Evolutionary conservation across 2,329 filamentous ascomycete species (phyloP).

Genomic region (Penicillium brevicompactum): DNA sequence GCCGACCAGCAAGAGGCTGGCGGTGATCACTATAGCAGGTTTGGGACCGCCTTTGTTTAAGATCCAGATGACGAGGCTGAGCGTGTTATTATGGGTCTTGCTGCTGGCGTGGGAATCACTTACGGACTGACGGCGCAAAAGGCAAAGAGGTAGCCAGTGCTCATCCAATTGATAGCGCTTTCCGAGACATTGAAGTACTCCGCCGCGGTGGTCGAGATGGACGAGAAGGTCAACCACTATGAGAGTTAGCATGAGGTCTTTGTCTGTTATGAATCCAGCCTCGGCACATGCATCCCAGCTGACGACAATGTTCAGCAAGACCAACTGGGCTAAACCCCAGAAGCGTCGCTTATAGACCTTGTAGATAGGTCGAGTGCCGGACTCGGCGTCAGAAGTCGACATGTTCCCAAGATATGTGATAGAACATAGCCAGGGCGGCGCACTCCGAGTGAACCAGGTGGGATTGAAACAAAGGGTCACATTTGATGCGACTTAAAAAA

Average conservation of each 20-base stretch:
- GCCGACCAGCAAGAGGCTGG: slow-evolving; percentile 73
- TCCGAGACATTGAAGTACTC: slow-evolving; percentile 75
- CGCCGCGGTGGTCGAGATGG: slow-evolving; percentile 74
- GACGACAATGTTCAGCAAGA: slow-evolving; percentile 86
- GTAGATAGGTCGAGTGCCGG: slow-evolving; percentile 38
- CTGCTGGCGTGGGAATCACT: slow-evolving; percentile 26
- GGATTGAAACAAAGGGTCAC: neutral
- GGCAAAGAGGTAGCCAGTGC: slow-evolving; percentile 81
- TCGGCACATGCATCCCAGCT: slow-evolving; percentile 81
- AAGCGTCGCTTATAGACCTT: slow-evolving; percentile 81
- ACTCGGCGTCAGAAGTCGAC: slow-evolving; percentile 9
- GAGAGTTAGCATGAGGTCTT: neutral
- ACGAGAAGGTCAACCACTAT: slow-evolving; percentile 89
- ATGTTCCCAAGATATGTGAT: slow-evolving; percentile 4
- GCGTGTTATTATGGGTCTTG: neutral
- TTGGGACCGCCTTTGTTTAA: slow-evolving; percentile 78
- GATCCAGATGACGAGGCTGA: slow-evolving; percentile 67
- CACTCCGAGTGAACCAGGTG: neutral
- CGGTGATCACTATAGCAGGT: slow-evolving; percentile 71
- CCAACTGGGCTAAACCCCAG: slow-evolving; percentile 81
- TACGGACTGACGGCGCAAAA: slow-evolving; percentile 73
- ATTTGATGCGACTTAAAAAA: neutral
- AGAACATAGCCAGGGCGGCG: neutral
- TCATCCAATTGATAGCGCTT: slow-evolving; percentile 87
- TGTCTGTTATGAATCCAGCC: neutral